A percentile compares a stretch with the other conserved stretches of the same genome.
Conservation (phyloP, 495 filamentous ascomycete species). For the Talaromyces wortmannii region DNA sequence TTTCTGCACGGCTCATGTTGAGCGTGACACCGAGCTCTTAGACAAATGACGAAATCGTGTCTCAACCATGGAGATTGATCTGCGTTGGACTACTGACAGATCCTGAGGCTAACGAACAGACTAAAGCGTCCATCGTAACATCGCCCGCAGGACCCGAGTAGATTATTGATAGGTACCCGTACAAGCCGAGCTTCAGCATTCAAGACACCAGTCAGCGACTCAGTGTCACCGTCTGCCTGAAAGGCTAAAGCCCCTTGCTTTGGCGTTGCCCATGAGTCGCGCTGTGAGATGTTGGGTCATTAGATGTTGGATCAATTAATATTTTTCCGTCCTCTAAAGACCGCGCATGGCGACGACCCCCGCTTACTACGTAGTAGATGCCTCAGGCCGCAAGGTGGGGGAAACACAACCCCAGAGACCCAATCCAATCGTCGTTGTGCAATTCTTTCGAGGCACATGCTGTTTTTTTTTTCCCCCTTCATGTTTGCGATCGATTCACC, state of each 20-base stretch:
- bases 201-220: background rate
- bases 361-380: background rate
- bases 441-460: background rate
- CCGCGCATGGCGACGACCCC: too few relatives aligned
- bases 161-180: background rate
- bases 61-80: background rate
- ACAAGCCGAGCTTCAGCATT: background rate
- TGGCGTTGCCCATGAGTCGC: too few relatives aligned
- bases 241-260: too few relatives aligned
- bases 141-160: background rate
- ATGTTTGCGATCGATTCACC: background rate
- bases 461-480: background rate
- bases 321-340: too few relatives aligned
- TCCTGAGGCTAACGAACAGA: background rate
- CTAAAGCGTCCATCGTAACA: background rate
- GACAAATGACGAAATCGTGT: background rate
- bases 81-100: background rate
- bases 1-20: too few relatives aligned
- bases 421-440: background rate
- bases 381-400: slow-evolving; percentile 8
- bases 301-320: too few relatives aligned
- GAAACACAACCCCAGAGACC: background rate
- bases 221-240: too few relatives aligned
- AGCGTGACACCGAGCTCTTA: background rate
- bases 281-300: too few relatives aligned